Percentiles rank a stretch among this genome's conserved stretches.
phyloP scores from a whole-genome alignment of 192 early-diverging fungal genomes.

The Thamnidium elegans region DNA sequence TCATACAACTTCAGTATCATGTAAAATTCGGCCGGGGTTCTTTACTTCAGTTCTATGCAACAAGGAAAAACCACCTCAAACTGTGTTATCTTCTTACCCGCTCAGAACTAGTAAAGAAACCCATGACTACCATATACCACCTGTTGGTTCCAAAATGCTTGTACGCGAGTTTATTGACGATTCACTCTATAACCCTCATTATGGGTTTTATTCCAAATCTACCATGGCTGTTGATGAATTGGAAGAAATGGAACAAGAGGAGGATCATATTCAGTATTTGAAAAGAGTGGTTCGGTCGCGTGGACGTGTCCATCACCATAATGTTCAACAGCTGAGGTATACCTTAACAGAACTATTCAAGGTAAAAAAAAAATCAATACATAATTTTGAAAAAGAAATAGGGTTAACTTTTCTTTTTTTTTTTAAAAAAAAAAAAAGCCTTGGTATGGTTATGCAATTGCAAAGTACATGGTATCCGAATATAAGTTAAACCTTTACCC shows the following conservation, averaged over 20 bases:
- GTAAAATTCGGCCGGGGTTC: neutral
- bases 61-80: neutral
- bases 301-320: neutral
- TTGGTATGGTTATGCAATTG: constrained; percentile 90
- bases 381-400: neutral
- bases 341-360: constrained; percentile 95
- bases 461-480: constrained; percentile 81
- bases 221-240: constrained; percentile 37
- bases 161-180: constrained; percentile 91
- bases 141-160: constrained; percentile 64
- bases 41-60: neutral
- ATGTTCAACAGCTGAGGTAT: constrained; percentile 81
- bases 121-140: constrained; percentile 37
- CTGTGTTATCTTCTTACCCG: constrained; percentile 27
- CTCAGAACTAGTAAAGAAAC: constrained; percentile 46
- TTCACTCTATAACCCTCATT: constrained; percentile 90
- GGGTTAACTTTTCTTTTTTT: neutral
- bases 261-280: neutral
- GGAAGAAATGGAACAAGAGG: neutral
- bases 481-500: constrained; percentile 63
- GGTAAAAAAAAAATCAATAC: constrained; percentile 26
- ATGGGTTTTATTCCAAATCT: constrained; percentile 95
- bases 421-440: constrained; percentile 53
- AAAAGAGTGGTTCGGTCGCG: no score
- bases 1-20: no score